Conservation (phyloP, 2,329 filamentous ascomycete species). For the Penicillium sp. region DNA sequence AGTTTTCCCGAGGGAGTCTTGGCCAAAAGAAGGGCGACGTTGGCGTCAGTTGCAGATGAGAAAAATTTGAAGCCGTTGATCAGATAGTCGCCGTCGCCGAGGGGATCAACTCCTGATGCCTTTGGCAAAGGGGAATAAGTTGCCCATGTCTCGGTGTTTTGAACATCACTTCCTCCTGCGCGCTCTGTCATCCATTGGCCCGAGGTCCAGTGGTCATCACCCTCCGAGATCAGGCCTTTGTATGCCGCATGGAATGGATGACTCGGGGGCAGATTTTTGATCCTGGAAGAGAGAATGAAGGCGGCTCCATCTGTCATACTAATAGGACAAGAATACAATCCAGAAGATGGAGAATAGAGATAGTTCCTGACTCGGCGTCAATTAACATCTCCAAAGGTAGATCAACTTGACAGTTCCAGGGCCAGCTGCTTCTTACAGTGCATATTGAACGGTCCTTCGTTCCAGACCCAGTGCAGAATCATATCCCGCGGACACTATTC, state of each 20-base stretch:
- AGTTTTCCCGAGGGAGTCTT: slow-evolving; percentile 57
- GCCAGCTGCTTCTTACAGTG: slow-evolving; percentile 25
- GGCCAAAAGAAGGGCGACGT: slow-evolving; percentile 66
- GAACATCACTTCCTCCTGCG: slow-evolving; percentile 38
- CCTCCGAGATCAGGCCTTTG: slow-evolving; percentile 29
- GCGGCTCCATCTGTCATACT: slow-evolving; percentile 58
- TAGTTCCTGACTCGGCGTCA: slow-evolving; percentile 40
- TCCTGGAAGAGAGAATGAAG: slow-evolving; percentile 30
- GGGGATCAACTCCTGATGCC: slow-evolving; percentile 1
- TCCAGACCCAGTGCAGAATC: slow-evolving; percentile 23
- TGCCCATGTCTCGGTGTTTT: slow-evolving; percentile 38
- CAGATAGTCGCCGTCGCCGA: slow-evolving; percentile 35
- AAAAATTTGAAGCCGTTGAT: slow-evolving; percentile 74
- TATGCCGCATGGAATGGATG: slow-evolving; percentile 31
- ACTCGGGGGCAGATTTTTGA: slow-evolving; percentile 9
- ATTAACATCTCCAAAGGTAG: background rate
- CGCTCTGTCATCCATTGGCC: slow-evolving; percentile 45
- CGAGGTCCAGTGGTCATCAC: slow-evolving; percentile 35
- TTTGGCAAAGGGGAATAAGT: slow-evolving; percentile 25
- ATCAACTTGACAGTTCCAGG: background rate
- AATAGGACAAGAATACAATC: slow-evolving; percentile 64
- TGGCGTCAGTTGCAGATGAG: slow-evolving; percentile 65
- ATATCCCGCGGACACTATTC: slow-evolving; percentile 30
- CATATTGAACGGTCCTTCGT: slow-evolving; percentile 28
- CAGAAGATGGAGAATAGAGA: slow-evolving; percentile 61